These are phyloP conservation scores for Vigna trinervia DNA, from an alignment of 306 rosid genomes.

Conservation along the genomic window DNA sequence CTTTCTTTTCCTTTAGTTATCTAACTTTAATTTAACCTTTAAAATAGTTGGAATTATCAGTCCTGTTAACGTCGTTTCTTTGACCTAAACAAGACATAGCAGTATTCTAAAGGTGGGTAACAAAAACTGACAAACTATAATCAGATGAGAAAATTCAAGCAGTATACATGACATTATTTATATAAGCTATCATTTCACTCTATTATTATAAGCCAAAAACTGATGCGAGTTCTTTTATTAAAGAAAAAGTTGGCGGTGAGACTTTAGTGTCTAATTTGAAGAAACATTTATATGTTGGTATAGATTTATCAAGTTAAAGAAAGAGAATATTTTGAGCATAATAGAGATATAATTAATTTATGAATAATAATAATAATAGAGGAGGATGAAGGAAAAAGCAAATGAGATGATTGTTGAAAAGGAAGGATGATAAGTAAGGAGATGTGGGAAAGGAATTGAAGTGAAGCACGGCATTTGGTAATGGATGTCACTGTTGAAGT, in stretches of 20 bases:
- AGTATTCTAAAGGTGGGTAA: not conserved
- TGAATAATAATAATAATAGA: not conserved
- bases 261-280: no score
- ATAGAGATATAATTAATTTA: not conserved
- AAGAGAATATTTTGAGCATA: not conserved
- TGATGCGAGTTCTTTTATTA: not conserved
- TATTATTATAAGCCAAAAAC: no score
- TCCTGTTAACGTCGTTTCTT: not conserved
- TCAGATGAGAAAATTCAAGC: no score
- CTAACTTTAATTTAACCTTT: conserved; percentile 22
- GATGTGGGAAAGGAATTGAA: conserved; percentile 39
- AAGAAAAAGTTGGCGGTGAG: no score
- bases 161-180: no score
- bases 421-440: not conserved
- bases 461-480: conserved; percentile 43
- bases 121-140: not conserved
- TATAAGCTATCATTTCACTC: no score
- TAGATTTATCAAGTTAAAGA: not conserved
- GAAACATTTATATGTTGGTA: not conserved
- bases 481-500: conserved; percentile 52
- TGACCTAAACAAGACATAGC: conserved; percentile 20
- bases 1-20: conserved; percentile 9
- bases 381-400: not conserved
- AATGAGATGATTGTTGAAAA: not conserved
- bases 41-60: conserved; percentile 4